Base-by-base conservation (phyloP, 176 grass and related monocot species). In the Puya raimondii region DNA sequence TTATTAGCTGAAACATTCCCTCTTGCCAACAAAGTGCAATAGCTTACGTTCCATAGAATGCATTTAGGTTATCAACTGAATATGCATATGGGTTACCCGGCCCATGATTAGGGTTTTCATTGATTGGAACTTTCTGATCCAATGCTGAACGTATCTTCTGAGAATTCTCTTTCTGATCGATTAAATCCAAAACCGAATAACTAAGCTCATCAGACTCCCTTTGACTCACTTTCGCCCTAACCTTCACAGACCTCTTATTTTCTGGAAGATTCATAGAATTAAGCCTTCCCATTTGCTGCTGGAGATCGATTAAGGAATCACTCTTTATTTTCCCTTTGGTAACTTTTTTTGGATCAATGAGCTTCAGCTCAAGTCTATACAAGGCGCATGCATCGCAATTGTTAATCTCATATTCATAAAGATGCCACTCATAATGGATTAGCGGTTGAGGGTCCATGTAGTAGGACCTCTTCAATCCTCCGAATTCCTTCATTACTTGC, bases 391-490 rank as follows among this genome's bases (percentile, higher is more conserved):
- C 63, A 26, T 67, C 64, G 53, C 50, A 76, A 53, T 76, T 51
- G 51, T 67, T 76, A 64, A 67, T 76, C 73, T 76, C 73, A 42
- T 76, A 76, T 50, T 67, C 73, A 67, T 67, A 76, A 11, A 76
- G 22, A 54, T 76, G 73, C 64, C 73, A 76, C 73, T 76, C 73
- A 47, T 53, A 76, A 65, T 56, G 63, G n/a, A 4, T 56, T 49
- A 66, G 73, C 12, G 73, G 73, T 56, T 76, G 73, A 52, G 73
- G 73, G 66, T 76, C 73, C 73, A 76, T 67, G 64, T 76, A 76
- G 64, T 76, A 76, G 50, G 64, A 76, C 50, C 73, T 76, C 51
- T 67, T 76, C n/a, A 76, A 18, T 21, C 73, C 63, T 51, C 73
- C 64, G 51, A 47, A 76, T 22, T 76, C 73, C 50, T 76, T 76